Percentiles rank a stretch among this genome's conserved stretches.
phyloP scores from a whole-genome alignment of 202 grass and related monocot genomes.

The Eragrostis tef region DNA sequence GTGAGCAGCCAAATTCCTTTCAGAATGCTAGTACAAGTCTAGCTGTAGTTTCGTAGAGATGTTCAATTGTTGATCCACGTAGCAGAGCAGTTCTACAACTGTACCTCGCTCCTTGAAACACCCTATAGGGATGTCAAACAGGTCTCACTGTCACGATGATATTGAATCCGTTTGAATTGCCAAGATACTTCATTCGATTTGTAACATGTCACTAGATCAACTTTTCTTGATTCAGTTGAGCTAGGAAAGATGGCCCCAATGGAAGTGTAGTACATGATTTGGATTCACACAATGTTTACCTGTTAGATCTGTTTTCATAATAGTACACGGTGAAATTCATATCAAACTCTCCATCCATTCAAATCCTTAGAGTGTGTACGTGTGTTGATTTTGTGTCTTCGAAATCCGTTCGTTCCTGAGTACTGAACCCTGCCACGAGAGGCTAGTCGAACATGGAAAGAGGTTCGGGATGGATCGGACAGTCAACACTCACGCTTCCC shows the following conservation, averaged over 20 bases:
- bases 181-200: not conserved
- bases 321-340: not conserved
- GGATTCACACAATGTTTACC: not conserved
- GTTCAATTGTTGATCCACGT: constrained; percentile 10
- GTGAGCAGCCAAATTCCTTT: not conserved
- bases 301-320: not conserved
- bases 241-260: not conserved
- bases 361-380: not conserved
- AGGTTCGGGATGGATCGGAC: constrained; percentile 25
- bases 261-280: not conserved
- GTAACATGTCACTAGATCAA: not conserved
- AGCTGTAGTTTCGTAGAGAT: not conserved
- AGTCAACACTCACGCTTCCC: not conserved
- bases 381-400: too few species aligned
- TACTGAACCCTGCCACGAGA: not conserved
- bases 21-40: not conserved
- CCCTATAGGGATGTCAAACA: not conserved
- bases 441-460: not conserved
- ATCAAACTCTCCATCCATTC: not conserved
- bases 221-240: not conserved
- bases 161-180: not conserved
- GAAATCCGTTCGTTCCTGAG: too few species aligned
- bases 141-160: not conserved
- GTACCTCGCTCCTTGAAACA: not conserved
- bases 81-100: not conserved